Evolutionary conservation across 2,329 filamentous ascomycete species (phyloP).

Genomic region (Aspergillus fischeri): DNA sequence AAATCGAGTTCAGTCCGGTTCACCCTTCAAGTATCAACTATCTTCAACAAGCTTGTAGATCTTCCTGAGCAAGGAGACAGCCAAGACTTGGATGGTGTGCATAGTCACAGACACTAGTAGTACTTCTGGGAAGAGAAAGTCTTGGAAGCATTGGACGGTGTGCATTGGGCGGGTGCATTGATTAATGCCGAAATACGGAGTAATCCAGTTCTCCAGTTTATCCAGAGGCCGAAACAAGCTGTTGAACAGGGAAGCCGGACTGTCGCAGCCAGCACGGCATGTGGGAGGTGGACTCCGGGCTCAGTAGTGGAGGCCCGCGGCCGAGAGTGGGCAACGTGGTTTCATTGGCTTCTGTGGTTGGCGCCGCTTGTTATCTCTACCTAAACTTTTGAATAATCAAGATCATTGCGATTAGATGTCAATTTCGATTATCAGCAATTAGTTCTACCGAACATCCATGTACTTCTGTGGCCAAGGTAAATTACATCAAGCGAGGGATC

Average conservation of each 20-base stretch:
- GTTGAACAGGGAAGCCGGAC: background rate
- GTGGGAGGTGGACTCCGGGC: background rate
- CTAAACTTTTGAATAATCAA: background rate
- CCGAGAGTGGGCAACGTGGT: conserved; percentile 24
- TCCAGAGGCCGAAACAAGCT: background rate
- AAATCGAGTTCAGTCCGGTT: too few species aligned
- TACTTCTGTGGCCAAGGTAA: background rate
- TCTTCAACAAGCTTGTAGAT: background rate
- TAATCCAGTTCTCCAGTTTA: background rate
- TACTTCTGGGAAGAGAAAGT: background rate
- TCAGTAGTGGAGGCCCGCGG: background rate
- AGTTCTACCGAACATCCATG: background rate
- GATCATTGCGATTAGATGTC: conserved; percentile 1
- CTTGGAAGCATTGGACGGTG: background rate
- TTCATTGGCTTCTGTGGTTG: conserved; percentile 26
- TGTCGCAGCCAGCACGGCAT: background rate
- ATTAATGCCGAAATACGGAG: background rate
- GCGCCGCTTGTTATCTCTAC: conserved; percentile 17
- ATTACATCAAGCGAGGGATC: background rate
- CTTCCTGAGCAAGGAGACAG: background rate
- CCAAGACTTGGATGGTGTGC: background rate
- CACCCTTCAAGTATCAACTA: background rate
- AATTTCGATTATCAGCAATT: background rate
- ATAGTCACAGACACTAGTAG: background rate
- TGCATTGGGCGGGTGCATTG: background rate